phyloP scores from a whole-genome alignment of 2,329 filamentous ascomycete genomes.

The Talaromyces sp. region DNA sequence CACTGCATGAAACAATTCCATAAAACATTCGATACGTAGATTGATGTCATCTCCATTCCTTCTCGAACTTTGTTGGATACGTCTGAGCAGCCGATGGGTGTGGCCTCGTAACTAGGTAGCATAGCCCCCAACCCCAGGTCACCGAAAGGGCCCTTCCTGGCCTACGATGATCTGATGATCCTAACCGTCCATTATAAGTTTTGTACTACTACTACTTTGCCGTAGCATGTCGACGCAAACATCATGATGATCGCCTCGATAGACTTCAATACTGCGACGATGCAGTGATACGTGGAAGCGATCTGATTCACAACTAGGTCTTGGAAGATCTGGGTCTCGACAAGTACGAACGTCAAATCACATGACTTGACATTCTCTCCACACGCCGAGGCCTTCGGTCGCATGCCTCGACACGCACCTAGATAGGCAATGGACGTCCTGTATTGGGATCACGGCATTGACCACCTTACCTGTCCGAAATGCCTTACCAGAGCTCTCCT shows the following conservation, averaged over 20 bases:
- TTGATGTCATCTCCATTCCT: slow-evolving; percentile 1
- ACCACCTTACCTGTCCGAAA: not conserved
- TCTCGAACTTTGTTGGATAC: not conserved
- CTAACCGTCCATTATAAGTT: not conserved
- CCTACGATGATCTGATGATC: not conserved
- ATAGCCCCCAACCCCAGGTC: slow-evolving; percentile 5
- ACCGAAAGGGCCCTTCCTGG: not conserved
- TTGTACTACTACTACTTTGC: not conserved
- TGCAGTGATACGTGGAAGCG: slow-evolving; percentile 4
- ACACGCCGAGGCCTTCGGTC: not conserved
- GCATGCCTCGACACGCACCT: not conserved
- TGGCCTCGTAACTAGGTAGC: not conserved
- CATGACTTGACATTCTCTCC: not conserved
- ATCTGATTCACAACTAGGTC: not conserved
- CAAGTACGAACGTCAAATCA: not conserved
- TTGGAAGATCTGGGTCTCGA: not conserved
- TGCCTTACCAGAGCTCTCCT: not conserved
- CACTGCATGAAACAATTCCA: not conserved
- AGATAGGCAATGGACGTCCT: not conserved
- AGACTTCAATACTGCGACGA: not conserved
- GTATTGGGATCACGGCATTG: not conserved
- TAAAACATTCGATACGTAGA: not conserved
- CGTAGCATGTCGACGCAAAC: not conserved
- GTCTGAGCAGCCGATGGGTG: not conserved
- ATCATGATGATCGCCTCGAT: not conserved